Evolutionary conservation across 2,329 filamentous ascomycete species (phyloP), one percentile per base, ranked within the genome.

Genomic region (Chrysosporium queenslandicum): DNA sequence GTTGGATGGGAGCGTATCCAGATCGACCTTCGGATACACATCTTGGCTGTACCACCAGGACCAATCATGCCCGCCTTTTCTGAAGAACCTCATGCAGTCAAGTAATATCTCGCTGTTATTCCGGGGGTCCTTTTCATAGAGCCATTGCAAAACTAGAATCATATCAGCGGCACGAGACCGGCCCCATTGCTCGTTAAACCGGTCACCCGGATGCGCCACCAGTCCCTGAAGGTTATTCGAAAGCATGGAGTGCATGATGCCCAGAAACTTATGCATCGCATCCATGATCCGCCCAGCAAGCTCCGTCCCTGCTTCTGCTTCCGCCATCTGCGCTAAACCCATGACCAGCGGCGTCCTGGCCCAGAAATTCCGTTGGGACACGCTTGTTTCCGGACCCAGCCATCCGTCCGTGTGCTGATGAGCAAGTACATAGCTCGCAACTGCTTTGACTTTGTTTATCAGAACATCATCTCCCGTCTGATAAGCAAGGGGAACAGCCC

Each of bases 401-500:
- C 79, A 82, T 6, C 79, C 79, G 65, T 82, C 78, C 0, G 59
- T 55, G 27, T 71, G 69, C 53, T 79, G 76, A 46, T 70, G 66
- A 4, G 66, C 63, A n/a, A 81, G 63, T 1, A 78, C 68, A 56
- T 74, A 73, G 49, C 74, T 64, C 4, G 74, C 61, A 27, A 71
- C 71, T 4, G 64, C 56, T 16, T 69, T 66, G 6, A 77, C 72
- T 55, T 81, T 77, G 0, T 56, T 58, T 56, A 77, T 76, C n/a
- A 81, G 63, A 4, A 72, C 63, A 2, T 64, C 57, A 59, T 80
- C 73, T 47, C 76, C 67, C 3, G 77, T 61, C 0, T 63, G 64
- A 55, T 76, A 81, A 1, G 78, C 77, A 21, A 81, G 68, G 16
- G 78, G 77, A 1, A 81, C 77, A 1, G 80, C 66, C 3, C 72